These are phyloP conservation scores for Hibiscus tridactylites DNA, from an alignment of 345 rosid genomes.

Conservation along the genomic window DNA sequence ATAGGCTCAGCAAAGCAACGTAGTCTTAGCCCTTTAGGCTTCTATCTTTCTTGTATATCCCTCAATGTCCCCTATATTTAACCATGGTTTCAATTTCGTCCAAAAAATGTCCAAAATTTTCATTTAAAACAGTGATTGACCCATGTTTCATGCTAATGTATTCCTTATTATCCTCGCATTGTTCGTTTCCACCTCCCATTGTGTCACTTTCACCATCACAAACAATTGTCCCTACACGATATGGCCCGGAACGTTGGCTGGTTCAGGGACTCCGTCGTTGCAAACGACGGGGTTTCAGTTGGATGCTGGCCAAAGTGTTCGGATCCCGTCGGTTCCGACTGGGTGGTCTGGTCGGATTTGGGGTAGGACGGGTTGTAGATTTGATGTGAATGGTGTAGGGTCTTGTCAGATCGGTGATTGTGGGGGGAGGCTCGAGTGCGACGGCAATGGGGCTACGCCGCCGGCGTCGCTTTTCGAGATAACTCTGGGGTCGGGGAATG, in stretches of 20 bases:
- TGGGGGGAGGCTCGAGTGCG: constrained; percentile 70
- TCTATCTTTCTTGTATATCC: constrained; percentile 13
- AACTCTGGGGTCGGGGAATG: constrained; percentile 47
- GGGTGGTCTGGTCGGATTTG: constrained; percentile 94
- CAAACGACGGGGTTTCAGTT: constrained; percentile 60
- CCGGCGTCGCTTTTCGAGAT: constrained; percentile 88
- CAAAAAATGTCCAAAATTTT: background rate
- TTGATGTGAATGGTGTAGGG: constrained; percentile 53
- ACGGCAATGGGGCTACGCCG: constrained; percentile 64
- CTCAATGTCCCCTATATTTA: background rate
- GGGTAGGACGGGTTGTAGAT: constrained; percentile 82
- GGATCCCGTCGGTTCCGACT: constrained; percentile 46
- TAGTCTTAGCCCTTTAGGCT: constrained; percentile 27
- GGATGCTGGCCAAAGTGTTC: constrained; percentile 49
- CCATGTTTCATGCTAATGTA: background rate
- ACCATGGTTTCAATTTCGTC: background rate
- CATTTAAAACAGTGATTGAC: background rate
- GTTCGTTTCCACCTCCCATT: constrained; percentile 29
- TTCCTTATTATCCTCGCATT: constrained; percentile 27
- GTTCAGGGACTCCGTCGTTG: constrained; percentile 66
- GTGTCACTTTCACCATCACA: constrained; percentile 46
- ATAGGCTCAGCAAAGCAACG: constrained; percentile 35
- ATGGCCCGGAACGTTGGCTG: constrained; percentile 85
- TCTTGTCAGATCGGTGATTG: constrained; percentile 75
- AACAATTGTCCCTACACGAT: constrained; percentile 71